Conservation (phyloP, 2,329 filamentous ascomycete species). For the Lachnum nothofagi region DNA sequence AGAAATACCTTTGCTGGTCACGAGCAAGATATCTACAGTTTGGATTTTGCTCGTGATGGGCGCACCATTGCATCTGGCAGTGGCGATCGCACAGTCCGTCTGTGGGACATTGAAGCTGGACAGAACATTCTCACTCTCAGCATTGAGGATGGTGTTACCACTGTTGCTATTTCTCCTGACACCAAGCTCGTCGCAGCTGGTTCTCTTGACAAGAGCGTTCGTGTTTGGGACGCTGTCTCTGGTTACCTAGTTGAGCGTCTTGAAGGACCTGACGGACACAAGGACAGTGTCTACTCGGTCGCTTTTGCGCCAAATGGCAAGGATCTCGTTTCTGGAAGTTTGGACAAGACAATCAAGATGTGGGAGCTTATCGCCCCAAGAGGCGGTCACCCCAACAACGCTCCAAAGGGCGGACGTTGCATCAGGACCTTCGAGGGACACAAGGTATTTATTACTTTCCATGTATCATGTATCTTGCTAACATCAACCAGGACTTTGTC, state of each 20-base stretch:
- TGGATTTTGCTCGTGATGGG: constrained; percentile 91
- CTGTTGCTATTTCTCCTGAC: constrained; percentile 93
- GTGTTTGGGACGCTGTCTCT: constrained; percentile 87
- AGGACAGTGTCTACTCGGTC: constrained; percentile 94
- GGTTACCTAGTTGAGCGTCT: constrained; percentile 86
- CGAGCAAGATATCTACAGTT: constrained; percentile 96
- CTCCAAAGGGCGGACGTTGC: constrained; percentile 81
- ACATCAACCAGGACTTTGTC: constrained; percentile 74
- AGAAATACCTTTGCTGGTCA: constrained; percentile 93
- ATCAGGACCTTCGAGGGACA: constrained; percentile 97
- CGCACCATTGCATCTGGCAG: constrained; percentile 92
- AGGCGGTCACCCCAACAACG: constrained; percentile 58
- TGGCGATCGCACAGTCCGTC: constrained; percentile 86
- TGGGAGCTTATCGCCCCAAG: constrained; percentile 82
- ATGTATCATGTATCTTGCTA: constrained; percentile 11
- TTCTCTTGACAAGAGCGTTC: constrained; percentile 93
- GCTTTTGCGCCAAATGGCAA: constrained; percentile 92
- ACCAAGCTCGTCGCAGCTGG: constrained; percentile 91
- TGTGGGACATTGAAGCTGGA: constrained; percentile 90
- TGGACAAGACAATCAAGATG: constrained; percentile 99
- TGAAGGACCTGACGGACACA: constrained; percentile 89
- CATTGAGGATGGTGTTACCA: constrained; percentile 96
- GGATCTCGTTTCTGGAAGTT: constrained; percentile 86
- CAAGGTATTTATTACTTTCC: constrained; percentile 54
- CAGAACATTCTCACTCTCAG: constrained; percentile 77